phyloP scores from a whole-genome alignment of 805 yeast genomes.

The Hanseniaspora hatyaiensis region DNA sequence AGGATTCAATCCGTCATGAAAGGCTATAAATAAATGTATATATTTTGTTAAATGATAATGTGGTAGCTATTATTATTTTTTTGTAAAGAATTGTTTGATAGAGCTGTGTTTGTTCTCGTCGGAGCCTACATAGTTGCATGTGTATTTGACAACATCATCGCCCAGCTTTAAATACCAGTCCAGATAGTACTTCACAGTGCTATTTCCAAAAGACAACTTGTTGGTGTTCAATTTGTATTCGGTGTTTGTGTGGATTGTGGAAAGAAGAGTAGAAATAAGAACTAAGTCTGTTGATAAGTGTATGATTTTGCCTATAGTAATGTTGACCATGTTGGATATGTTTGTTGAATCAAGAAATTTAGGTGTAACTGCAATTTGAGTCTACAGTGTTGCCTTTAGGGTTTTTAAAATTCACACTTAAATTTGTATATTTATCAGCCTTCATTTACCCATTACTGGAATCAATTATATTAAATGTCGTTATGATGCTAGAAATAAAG shows the following conservation, averaged over 20 bases:
- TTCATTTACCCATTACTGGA: too few relatives aligned
- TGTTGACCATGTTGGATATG: slow-evolving; percentile 8
- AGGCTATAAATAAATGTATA: background rate
- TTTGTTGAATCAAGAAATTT: too few relatives aligned
- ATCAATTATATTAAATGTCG: too few relatives aligned
- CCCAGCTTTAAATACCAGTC: slow-evolving; percentile 68
- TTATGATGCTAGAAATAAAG: too few relatives aligned
- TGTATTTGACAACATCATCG: slow-evolving; percentile 67
- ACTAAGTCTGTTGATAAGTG: slow-evolving; percentile 52
- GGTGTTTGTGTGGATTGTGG: slow-evolving; percentile 62
- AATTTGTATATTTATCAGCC: too few relatives aligned
- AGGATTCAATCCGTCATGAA: slow-evolving; percentile 13
- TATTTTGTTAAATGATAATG: background rate
- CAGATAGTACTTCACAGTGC: slow-evolving; percentile 41
- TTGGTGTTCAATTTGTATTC: slow-evolving; percentile 53
- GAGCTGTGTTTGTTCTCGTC: background rate
- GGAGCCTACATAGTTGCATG: background rate
- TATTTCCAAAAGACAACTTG: slow-evolving; percentile 32
- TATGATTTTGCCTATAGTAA: slow-evolving; percentile 37
- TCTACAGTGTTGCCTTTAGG: too few relatives aligned
- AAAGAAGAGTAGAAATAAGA: slow-evolving; percentile 52
- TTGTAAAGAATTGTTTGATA: slow-evolving; percentile 7
- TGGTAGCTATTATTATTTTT: background rate
- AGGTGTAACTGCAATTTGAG: too few relatives aligned
- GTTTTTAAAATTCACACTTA: too few relatives aligned